These are phyloP conservation scores for Ophiostoma sp. DNA, from an alignment of 2,329 filamentous ascomycete species.

Conservation along the genomic window DNA sequence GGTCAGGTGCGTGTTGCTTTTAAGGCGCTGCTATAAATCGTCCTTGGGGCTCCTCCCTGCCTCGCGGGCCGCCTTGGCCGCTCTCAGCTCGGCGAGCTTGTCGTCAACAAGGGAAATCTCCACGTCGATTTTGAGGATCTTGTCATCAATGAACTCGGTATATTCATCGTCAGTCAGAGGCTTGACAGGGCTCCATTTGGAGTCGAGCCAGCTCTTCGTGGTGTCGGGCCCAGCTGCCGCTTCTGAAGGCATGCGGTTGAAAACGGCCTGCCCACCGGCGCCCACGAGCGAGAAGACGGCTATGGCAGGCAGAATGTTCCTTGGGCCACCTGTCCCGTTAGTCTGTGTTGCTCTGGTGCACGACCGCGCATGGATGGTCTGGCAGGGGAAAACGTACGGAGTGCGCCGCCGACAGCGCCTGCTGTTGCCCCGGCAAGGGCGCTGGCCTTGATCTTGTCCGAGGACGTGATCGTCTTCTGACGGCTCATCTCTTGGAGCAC, in stretches of 20 bases:
- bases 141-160: slow-evolving; percentile 62
- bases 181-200: slow-evolving; percentile 67
- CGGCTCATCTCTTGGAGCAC: slow-evolving; percentile 36
- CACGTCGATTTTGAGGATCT: slow-evolving; percentile 63
- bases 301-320: slow-evolving; percentile 48
- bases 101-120: slow-evolving; percentile 78
- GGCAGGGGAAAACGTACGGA: slow-evolving; percentile 40
- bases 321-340: slow-evolving; percentile 42
- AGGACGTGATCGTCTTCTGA: slow-evolving; percentile 47
- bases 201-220: slow-evolving; percentile 42
- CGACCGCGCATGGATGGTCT: background rate
- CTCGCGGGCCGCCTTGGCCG: background rate
- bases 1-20: too few species aligned
- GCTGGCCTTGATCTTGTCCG: slow-evolving; percentile 62
- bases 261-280: slow-evolving; percentile 32
- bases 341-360: background rate
- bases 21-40: background rate
- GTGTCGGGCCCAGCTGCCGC: background rate
- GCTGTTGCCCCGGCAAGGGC: slow-evolving; percentile 65
- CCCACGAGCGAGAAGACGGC: slow-evolving; percentile 42
- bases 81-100: slow-evolving; percentile 47
- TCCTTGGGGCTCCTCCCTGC: background rate
- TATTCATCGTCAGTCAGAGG: slow-evolving; percentile 68
- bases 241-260: slow-evolving; percentile 24
- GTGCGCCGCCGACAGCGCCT: slow-evolving; percentile 53